phyloP scores from a whole-genome alignment of 441 rosid species.

The Mallotus japonicus region DNA sequence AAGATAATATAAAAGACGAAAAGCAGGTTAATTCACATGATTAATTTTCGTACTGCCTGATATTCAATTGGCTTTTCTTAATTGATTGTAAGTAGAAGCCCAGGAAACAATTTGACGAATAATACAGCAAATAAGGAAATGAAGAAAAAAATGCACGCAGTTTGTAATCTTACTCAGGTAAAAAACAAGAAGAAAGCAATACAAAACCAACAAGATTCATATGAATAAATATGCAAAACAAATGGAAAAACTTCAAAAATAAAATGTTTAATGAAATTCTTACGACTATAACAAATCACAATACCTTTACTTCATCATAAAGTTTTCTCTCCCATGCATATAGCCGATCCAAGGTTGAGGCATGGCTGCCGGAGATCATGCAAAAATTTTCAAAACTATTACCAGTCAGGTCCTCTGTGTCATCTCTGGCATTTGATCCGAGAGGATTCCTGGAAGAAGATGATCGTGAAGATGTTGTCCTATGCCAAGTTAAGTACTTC shows the following conservation, averaged over 20 bases:
- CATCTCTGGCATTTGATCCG: conserved; percentile 57
- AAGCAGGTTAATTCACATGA: background rate
- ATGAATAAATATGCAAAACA: background rate
- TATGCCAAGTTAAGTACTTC: conserved; percentile 89
- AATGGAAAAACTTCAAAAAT: background rate
- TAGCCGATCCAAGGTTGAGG: conserved; percentile 87
- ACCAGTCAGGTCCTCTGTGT: conserved; percentile 53
- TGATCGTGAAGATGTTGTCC: conserved; percentile 83
- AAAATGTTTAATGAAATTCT: background rate
- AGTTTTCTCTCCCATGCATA: conserved; percentile 99
- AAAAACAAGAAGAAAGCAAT: background rate
- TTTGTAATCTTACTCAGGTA: background rate
- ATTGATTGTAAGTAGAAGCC: background rate
- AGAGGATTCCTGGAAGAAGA: conserved; percentile 69
- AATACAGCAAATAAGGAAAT: background rate
- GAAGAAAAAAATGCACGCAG: background rate
- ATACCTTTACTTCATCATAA: conserved; percentile 97
- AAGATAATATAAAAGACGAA: background rate
- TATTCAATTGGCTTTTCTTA: background rate
- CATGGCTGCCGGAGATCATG: conserved; percentile 94
- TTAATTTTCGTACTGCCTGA: background rate
- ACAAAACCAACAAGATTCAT: background rate
- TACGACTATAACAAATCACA: background rate
- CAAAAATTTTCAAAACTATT: conserved; percentile 65
- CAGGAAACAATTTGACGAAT: background rate